phyloP scores from a whole-genome alignment of 2,329 filamentous ascomycete genomes.

The Cercospora berteroae region DNA sequence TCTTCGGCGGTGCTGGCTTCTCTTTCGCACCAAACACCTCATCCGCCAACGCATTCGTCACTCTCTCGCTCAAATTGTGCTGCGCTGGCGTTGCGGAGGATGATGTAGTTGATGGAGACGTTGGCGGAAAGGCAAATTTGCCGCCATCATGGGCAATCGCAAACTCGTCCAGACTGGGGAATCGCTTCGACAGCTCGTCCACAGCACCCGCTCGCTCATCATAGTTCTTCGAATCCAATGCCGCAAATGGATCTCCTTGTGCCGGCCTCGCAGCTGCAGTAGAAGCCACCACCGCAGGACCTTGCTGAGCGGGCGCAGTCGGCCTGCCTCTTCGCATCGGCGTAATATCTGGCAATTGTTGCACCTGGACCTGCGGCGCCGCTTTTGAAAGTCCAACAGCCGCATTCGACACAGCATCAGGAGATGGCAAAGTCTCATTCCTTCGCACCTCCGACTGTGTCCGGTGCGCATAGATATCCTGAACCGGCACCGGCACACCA shows the following conservation, averaged over 20 bases:
- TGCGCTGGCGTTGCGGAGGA: conserved; percentile 45
- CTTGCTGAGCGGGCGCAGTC: conserved; percentile 49
- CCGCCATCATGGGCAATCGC: conserved; percentile 72
- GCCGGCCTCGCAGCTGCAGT: conserved; percentile 67
- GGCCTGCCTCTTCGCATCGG: conserved; percentile 87
- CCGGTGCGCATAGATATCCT: conserved; percentile 63
- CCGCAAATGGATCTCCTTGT: conserved; percentile 84
- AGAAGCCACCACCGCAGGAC: conserved; percentile 44
- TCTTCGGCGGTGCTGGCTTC: background rate
- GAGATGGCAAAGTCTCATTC: conserved; percentile 59
- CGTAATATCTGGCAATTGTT: conserved; percentile 79
- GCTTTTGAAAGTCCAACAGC: conserved; percentile 76
- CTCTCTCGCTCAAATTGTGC: conserved; percentile 61
- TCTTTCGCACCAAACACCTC: conserved; percentile 65
- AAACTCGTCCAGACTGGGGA: conserved; percentile 91
- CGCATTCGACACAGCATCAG: conserved; percentile 43
- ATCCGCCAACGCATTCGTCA: conserved; percentile 76
- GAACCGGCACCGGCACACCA: conserved; percentile 76
- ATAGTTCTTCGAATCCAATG: conserved; percentile 68
- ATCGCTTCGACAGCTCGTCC: conserved; percentile 81
- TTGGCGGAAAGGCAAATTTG: conserved; percentile 23
- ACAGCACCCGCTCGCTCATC: conserved; percentile 51
- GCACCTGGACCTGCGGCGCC: conserved; percentile 67
- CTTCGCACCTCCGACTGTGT: conserved; percentile 64
- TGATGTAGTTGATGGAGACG: conserved; percentile 36